A percentile compares a stretch with the other conserved stretches of the same genome.
Conservation (phyloP, 345 rosid species). For the Camelina hispida region DNA sequence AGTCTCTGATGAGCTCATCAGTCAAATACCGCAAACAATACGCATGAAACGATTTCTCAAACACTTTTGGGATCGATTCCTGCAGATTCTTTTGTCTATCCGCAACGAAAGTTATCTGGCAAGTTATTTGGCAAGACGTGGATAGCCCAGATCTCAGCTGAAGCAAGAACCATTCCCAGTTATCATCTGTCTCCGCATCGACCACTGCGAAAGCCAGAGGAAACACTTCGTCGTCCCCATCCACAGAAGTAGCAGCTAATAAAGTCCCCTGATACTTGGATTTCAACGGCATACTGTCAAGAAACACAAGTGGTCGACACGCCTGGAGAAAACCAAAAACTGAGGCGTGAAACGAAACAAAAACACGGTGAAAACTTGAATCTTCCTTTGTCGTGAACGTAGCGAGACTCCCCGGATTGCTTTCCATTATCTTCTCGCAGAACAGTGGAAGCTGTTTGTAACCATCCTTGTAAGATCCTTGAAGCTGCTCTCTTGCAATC, state of each 20-base stretch:
- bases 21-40: slow-evolving; percentile 76
- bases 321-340: slow-evolving; percentile 76
- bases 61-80: slow-evolving; percentile 69
- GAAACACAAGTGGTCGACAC: slow-evolving; percentile 91
- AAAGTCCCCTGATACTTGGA: slow-evolving; percentile 91
- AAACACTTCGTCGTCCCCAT: slow-evolving; percentile 79
- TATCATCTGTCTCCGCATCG: slow-evolving; percentile 75
- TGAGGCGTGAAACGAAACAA: slow-evolving; percentile 85
- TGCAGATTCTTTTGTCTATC: slow-evolving; percentile 80
- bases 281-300: slow-evolving; percentile 77
- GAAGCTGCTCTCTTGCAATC: slow-evolving; percentile 95
- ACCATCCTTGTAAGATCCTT: slow-evolving; percentile 91
- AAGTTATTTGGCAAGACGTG: slow-evolving; percentile 63
- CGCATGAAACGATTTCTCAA: slow-evolving; percentile 66
- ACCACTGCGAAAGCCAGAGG: slow-evolving; percentile 89
- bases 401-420: slow-evolving; percentile 87
- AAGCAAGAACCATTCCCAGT: slow-evolving; percentile 94
- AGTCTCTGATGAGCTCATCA: slow-evolving; percentile 71
- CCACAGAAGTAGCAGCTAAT: slow-evolving; percentile 86
- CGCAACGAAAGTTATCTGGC: slow-evolving; percentile 79
- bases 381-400: slow-evolving; percentile 86
- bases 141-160: slow-evolving; percentile 73
- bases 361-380: slow-evolving; percentile 91
- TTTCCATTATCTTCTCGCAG: slow-evolving; percentile 86
- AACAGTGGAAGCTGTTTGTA: slow-evolving; percentile 76